A percentile compares a stretch with the other conserved stretches of the same genome.
Evolutionary conservation across 805 yeast species (phyloP).

Genomic region (Kuraishia hungarica): DNA sequence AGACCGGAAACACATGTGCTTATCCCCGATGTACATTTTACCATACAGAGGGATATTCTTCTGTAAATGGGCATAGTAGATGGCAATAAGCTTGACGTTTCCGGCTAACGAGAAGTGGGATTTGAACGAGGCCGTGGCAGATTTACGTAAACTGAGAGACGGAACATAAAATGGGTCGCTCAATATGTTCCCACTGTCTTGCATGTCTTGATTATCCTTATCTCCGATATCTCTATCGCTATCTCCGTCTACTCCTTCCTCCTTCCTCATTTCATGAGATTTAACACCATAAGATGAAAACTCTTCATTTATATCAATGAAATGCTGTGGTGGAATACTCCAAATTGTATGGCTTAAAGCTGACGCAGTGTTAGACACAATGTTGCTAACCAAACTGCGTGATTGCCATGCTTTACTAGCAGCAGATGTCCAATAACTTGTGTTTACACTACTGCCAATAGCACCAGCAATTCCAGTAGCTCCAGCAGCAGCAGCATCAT

Average conservation of each 20-base stretch:
- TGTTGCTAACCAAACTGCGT: not conserved
- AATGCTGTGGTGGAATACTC: not conserved
- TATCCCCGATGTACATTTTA: conserved; percentile 63
- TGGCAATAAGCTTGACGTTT: conserved; percentile 44
- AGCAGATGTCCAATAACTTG: not conserved
- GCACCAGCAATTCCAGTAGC: too few relatives aligned
- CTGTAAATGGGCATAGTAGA: conserved; percentile 63
- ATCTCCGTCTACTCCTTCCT: not conserved
- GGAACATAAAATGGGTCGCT: conserved; percentile 32
- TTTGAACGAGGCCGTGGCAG: conserved; percentile 27
- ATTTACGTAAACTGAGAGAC: conserved; percentile 36
- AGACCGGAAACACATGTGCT: conserved; percentile 71
- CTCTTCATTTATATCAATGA: not conserved
- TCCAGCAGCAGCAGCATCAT: too few relatives aligned
- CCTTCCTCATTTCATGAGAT: too few relatives aligned
- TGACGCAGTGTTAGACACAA: not conserved
- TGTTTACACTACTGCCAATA: too few relatives aligned
- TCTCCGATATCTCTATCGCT: not conserved
- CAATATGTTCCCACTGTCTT: conserved; percentile 14
- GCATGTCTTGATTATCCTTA: too few relatives aligned
- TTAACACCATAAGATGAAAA: too few relatives aligned
- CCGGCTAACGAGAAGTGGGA: conserved; percentile 56
- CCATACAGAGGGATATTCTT: conserved; percentile 78
- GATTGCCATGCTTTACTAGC: not conserved
- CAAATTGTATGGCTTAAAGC: not conserved